phyloP scores from a whole-genome alignment of 2,329 filamentous ascomycete genomes.

The Hypoxylon sp. region DNA sequence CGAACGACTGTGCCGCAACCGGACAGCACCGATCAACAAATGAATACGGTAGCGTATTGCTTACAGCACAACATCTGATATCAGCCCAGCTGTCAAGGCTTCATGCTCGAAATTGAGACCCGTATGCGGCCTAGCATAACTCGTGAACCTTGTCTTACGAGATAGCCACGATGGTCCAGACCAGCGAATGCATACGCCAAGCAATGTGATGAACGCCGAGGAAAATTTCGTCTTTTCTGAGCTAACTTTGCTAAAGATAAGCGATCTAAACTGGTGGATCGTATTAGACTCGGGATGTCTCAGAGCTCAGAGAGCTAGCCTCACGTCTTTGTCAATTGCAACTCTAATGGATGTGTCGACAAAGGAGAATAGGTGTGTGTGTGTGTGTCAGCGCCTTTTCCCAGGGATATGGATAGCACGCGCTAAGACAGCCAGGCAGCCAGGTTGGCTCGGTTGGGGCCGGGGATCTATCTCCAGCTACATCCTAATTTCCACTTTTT shows the following conservation, averaged over 20 bases:
- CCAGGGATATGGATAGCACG: constrained; percentile 14
- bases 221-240: constrained; percentile 2
- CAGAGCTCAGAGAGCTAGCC: constrained; percentile 12
- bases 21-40: constrained; percentile 18
- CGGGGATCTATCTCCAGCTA: constrained; percentile 8
- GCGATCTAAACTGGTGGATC: not conserved
- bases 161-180: constrained; percentile 19
- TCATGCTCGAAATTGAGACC: constrained; percentile 1
- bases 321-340: constrained; percentile 18
- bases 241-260: constrained; percentile 2
- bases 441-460: constrained; percentile 12
- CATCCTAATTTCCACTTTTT: constrained; percentile 28
- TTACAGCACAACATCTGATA: constrained; percentile 21
- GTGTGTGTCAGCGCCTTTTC: not conserved
- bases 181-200: constrained; percentile 13
- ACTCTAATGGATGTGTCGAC: constrained; percentile 14
- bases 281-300: constrained; percentile 1
- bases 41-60: constrained; percentile 13
- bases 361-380: constrained; percentile 3
- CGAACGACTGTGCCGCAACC: constrained; percentile 33
- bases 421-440: constrained; percentile 3
- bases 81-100: constrained; percentile 2
- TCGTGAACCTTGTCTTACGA: constrained; percentile 17
- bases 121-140: constrained; percentile 12
- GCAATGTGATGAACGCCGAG: constrained; percentile 2